Conservation (phyloP, 179 eudicot genomes). For the Kewa caespitosa region DNA sequence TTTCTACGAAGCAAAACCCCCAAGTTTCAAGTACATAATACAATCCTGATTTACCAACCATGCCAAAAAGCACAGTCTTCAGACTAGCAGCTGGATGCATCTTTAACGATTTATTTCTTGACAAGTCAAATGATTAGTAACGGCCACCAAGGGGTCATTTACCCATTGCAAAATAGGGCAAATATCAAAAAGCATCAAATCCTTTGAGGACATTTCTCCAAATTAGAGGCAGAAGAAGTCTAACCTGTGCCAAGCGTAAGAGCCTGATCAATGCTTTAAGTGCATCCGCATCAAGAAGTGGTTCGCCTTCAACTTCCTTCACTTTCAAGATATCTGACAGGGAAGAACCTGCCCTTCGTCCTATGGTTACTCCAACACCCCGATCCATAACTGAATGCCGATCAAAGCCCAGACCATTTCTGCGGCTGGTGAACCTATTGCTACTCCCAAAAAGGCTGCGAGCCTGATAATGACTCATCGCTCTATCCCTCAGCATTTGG, state of each 20-base stretch:
- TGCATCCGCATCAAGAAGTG: slow-evolving; percentile 81
- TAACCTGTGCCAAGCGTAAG: slow-evolving; percentile 91
- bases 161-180: no score
- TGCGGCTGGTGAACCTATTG: slow-evolving; percentile 68
- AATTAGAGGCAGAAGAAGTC: no score
- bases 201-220: no score
- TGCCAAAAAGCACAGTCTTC: not conserved
- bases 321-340: slow-evolving; percentile 64
- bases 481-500: slow-evolving; percentile 97
- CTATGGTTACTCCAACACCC: slow-evolving; percentile 88
- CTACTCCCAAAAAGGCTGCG: slow-evolving; percentile 87
- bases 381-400: slow-evolving; percentile 89
- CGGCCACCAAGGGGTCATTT: no score
- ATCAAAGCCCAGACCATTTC: slow-evolving; percentile 85
- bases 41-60: not conserved
- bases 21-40: not conserved
- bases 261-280: slow-evolving; percentile 85
- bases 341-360: slow-evolving; percentile 68
- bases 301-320: slow-evolving; percentile 96
- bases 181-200: no score
- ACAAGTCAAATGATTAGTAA: no score
- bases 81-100: not conserved
- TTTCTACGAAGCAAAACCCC: not conserved
- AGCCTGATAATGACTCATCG: slow-evolving; percentile 98
- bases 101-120: no score